A percentile compares a stretch with the other conserved stretches of the same genome.
Conservation (phyloP, 306 rosid genomes). For the Cucumis cinereus region DNA sequence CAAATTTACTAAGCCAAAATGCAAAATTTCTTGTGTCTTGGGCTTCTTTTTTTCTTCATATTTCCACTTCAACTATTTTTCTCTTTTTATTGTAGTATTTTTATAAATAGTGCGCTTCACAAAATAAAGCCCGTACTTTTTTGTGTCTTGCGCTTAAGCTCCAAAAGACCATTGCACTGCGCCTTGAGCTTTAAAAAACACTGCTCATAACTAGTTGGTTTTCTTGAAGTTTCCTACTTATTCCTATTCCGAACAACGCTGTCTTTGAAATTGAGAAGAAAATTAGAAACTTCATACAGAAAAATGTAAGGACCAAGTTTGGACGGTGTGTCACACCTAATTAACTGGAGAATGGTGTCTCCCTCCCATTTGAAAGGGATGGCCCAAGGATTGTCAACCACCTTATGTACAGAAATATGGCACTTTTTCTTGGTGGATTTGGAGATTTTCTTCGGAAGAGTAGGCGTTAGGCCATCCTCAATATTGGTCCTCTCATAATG, state of each 20-base stretch:
- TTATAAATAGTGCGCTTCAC: too few relatives aligned
- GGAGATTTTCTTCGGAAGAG: neutral
- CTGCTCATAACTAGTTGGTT: neutral
- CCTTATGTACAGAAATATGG: neutral
- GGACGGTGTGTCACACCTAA: neutral
- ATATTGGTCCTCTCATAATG: neutral
- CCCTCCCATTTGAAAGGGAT: neutral
- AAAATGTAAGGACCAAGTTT: neutral
- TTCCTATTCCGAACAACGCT: neutral
- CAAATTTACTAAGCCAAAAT: too few relatives aligned
- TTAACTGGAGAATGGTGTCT: neutral
- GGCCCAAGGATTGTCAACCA: neutral
- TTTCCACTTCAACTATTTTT: too few relatives aligned
- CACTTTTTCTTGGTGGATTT: neutral
- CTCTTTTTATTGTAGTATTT: too few relatives aligned
- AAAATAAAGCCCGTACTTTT: too few relatives aligned
- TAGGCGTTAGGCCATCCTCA: neutral
- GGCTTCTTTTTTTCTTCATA: too few relatives aligned
- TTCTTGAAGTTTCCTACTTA: neutral
- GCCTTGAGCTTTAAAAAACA: too few relatives aligned
- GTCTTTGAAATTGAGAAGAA: neutral
- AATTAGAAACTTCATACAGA: neutral
- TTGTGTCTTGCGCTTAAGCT: too few relatives aligned
- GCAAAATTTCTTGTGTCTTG: too few relatives aligned
- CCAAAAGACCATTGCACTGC: too few relatives aligned